Evolutionary conservation across 352 stramenopile species (phyloP).

Genomic region (Pythium vanterpoolii): DNA sequence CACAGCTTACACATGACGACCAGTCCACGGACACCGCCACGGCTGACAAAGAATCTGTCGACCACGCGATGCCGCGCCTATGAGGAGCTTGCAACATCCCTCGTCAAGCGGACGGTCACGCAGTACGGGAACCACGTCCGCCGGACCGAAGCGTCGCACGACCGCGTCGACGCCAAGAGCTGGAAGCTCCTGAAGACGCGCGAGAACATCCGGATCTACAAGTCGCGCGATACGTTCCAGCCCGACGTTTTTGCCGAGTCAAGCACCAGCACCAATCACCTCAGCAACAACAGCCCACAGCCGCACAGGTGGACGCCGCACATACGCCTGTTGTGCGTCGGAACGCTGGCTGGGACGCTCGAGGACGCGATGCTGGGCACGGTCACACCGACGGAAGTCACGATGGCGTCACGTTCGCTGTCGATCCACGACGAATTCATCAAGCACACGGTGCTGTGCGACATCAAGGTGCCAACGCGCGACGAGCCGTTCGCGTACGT

Average conservation of each 20-base stretch:
- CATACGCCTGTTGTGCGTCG: not conserved
- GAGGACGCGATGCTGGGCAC: slow-evolving; percentile 17
- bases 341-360: slow-evolving; percentile 5
- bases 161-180: not conserved
- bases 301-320: not conserved
- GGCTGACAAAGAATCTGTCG: not conserved
- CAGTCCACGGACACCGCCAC: too few relatives aligned
- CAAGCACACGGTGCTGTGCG: not conserved
- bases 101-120: not conserved
- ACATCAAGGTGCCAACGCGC: not conserved
- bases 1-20: too few relatives aligned
- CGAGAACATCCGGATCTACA: slow-evolving; percentile 8
- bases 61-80: slow-evolving; percentile 2
- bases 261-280: not conserved
- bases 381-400: not conserved
- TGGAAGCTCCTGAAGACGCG: slow-evolving; percentile 4
- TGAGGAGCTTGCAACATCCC: slow-evolving; percentile 1
- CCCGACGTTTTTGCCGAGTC: not conserved
- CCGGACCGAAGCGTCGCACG: not conserved
- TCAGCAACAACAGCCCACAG: not conserved
- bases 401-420: slow-evolving; percentile 1
- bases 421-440: slow-evolving; percentile 11
- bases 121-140: slow-evolving; percentile 2
- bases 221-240: not conserved
- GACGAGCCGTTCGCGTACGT: slow-evolving; percentile 11